These are phyloP conservation scores for Cystobasidium sp. DNA, from an alignment of 1,284 basidiomycete species.

Conservation along the genomic window DNA sequence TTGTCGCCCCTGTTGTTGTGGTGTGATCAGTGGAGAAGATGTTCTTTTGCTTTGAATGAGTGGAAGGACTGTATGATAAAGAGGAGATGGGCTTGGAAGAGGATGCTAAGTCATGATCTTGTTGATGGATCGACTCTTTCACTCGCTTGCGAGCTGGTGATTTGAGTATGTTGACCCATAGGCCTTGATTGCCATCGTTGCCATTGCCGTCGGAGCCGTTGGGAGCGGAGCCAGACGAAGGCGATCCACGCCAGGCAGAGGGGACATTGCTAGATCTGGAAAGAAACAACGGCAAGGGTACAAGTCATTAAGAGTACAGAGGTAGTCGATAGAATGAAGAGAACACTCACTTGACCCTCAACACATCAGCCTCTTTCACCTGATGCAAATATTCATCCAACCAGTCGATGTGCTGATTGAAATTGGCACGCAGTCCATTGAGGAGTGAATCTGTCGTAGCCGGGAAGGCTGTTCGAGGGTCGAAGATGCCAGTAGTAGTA, in stretches of 20 bases:
- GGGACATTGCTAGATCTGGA: slow-evolving; percentile 13
- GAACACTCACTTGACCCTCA: background rate
- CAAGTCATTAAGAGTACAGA: background rate
- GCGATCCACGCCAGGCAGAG: background rate
- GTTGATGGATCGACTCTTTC: background rate
- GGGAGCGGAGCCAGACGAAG: background rate
- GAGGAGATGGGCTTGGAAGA: slow-evolving; percentile 8
- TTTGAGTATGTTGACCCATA: slow-evolving; percentile 33
- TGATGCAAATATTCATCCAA: slow-evolving; percentile 24
- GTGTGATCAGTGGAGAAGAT: background rate
- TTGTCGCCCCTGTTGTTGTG: background rate
- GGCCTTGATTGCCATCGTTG: background rate
- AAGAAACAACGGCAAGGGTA: background rate
- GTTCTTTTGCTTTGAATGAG: slow-evolving; percentile 4
- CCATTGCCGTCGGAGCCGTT: background rate
- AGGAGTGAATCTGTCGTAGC: slow-evolving; percentile 18
- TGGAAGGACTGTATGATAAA: slow-evolving; percentile 9
- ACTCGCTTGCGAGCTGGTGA: slow-evolving; percentile 32
- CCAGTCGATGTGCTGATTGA: slow-evolving; percentile 30
- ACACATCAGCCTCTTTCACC: slow-evolving; percentile 12
- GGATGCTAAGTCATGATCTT: background rate
- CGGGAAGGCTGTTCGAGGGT: slow-evolving; percentile 9
- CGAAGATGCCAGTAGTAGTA: slow-evolving; percentile 5
- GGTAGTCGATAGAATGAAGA: no score
- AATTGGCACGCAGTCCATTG: background rate